phyloP scores from a whole-genome alignment of 371 early-diverging fungal genomes.

The Rhizopus stolonifer region DNA sequence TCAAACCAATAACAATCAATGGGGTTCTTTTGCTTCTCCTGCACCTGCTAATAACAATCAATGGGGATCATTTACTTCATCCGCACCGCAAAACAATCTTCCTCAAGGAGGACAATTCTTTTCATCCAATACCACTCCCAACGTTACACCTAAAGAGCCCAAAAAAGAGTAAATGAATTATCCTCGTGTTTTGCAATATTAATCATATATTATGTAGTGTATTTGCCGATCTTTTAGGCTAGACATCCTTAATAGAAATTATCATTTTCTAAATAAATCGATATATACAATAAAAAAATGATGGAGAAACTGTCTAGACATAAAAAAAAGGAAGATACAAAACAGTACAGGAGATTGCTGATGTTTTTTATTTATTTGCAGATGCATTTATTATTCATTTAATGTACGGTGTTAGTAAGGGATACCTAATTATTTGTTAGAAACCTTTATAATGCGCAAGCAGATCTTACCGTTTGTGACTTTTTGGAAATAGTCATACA shows the following conservation, averaged over 20 bases:
- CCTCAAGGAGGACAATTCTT: conserved; percentile 51
- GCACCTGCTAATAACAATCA: conserved; percentile 5
- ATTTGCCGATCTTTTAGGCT: conserved; percentile 48
- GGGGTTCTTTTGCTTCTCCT: conserved; percentile 22
- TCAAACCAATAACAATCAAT: conserved; percentile 8
- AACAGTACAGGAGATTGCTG: too few relatives aligned
- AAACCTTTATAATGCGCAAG: neutral
- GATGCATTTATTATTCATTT: too few relatives aligned
- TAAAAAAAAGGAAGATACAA: too few relatives aligned
- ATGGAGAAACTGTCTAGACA: too few relatives aligned
- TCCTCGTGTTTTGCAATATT: neutral
- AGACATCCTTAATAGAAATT: too few relatives aligned
- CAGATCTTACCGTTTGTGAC: conserved; percentile 73
- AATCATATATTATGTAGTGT: conserved; percentile 22
- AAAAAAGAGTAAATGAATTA: conserved; percentile 29
- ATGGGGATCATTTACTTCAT: conserved; percentile 25
- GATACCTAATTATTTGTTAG: conserved; percentile 3
- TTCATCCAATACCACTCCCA: conserved; percentile 10
- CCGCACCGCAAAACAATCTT: conserved; percentile 15
- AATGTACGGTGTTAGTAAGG: conserved; percentile 6
- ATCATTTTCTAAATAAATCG: too few relatives aligned
- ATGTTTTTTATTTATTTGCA: too few relatives aligned
- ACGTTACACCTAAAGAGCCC: conserved; percentile 15
- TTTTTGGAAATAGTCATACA: conserved; percentile 88
- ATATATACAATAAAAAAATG: too few relatives aligned